Percentiles rank a stretch among this genome's conserved stretches.
Evolutionary conservation across 768 basidiomycete species (phyloP).

Genomic region (Calocybe cyanea): DNA sequence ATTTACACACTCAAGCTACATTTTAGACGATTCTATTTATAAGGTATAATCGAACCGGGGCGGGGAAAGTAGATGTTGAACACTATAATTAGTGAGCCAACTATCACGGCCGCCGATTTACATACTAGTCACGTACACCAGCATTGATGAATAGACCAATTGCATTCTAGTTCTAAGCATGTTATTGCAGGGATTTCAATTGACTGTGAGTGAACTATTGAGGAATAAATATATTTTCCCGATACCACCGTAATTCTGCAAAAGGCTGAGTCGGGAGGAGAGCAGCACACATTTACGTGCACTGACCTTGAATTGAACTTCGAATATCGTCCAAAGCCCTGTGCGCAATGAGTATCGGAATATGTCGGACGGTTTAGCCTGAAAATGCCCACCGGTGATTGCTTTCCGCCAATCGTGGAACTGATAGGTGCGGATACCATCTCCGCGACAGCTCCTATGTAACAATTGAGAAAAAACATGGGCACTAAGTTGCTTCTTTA

Average conservation of each 20-base stretch:
- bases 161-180: neutral
- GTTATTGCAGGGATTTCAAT: neutral
- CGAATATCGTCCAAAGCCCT: conserved; percentile 85
- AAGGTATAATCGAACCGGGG: no score
- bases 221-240: conserved; percentile 64
- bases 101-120: no score
- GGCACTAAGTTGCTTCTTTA: conserved; percentile 19
- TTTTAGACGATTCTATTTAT: no score
- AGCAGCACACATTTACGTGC: neutral
- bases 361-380: neutral
- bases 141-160: neutral
- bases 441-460: conserved; percentile 66
- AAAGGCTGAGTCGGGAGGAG: neutral
- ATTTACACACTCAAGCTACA: no score
- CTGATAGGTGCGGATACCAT: conserved; percentile 53
- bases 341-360: conserved; percentile 1
- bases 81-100: no score
- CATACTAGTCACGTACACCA: neutral
- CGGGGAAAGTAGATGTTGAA: no score
- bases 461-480: neutral
- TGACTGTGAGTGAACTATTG: conserved; percentile 14
- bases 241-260: conserved; percentile 78
- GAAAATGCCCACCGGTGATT: conserved; percentile 52
- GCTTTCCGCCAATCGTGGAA: conserved; percentile 32
- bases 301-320: conserved; percentile 65